Conservation (phyloP, 2,329 filamentous ascomycete species). For the Mycosphaerella sp. region DNA sequence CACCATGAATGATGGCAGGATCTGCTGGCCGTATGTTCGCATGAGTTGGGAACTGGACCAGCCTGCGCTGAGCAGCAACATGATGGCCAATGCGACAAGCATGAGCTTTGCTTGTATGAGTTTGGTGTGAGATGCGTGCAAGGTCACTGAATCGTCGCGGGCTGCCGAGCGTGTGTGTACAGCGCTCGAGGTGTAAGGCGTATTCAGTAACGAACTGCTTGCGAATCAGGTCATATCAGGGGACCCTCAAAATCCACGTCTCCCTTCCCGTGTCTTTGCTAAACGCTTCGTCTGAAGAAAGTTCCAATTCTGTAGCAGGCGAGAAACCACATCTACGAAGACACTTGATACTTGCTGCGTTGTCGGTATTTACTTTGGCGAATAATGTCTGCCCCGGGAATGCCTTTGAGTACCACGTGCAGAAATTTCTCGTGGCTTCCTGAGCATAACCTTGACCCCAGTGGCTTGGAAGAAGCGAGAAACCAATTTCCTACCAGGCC, state of each 20-base stretch:
- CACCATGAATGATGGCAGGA: slow-evolving; percentile 51
- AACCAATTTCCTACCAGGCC: slow-evolving; percentile 20
- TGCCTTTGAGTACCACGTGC: slow-evolving; percentile 12
- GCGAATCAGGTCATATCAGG: neutral
- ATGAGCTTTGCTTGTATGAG: slow-evolving; percentile 52
- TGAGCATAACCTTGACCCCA: slow-evolving; percentile 19
- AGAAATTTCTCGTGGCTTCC: slow-evolving; percentile 17
- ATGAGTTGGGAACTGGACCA: slow-evolving; percentile 48
- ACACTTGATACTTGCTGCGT: slow-evolving; percentile 16
- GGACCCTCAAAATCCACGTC: slow-evolving; percentile 2
- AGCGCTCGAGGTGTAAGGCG: neutral
- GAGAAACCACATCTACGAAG: slow-evolving; percentile 16
- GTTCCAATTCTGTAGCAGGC: neutral
- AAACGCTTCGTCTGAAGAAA: neutral
- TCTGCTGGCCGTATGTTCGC: slow-evolving; percentile 58
- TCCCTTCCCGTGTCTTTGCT: neutral
- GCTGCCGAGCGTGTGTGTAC: neutral
- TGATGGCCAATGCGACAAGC: slow-evolving; percentile 31
- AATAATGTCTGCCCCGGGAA: slow-evolving; percentile 14
- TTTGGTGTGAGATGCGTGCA: slow-evolving; percentile 12
- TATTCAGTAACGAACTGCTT: neutral
- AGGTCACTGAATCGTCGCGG: neutral
- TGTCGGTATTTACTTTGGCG: slow-evolving; percentile 19
- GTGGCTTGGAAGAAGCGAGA: slow-evolving; percentile 18
- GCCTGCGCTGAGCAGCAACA: slow-evolving; percentile 22